Conservation (phyloP, 1,284 basidiomycete genomes). For the Bjerkandera adusta region DNA sequence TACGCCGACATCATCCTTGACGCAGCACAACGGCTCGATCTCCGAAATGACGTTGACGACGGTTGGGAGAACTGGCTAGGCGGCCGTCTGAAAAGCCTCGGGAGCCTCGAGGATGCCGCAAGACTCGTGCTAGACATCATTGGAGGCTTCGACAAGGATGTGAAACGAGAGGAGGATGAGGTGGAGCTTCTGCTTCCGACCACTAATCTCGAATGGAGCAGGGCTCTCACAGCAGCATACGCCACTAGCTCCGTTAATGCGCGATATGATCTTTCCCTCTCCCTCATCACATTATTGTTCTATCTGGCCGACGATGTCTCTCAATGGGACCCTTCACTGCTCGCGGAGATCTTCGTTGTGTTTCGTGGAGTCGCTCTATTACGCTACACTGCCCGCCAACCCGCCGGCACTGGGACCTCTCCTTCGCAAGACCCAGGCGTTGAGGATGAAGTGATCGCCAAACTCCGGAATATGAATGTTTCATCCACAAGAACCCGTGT, state of each 20-base stretch:
- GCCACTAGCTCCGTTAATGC: constrained; percentile 59
- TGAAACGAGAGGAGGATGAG: constrained; percentile 71
- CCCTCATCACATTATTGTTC: constrained; percentile 67
- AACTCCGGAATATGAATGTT: constrained; percentile 71
- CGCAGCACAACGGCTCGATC: constrained; percentile 49
- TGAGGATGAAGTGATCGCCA: constrained; percentile 63
- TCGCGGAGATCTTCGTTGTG: constrained; percentile 76
- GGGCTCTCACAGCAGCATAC: constrained; percentile 61
- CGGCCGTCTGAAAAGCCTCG: constrained; percentile 53
- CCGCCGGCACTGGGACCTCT: constrained; percentile 43
- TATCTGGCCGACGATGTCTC: constrained; percentile 62
- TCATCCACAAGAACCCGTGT: constrained; percentile 47
- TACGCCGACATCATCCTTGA: constrained; percentile 73
- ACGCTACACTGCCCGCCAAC: constrained; percentile 55
- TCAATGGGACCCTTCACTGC: constrained; percentile 59
- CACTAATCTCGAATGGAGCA: constrained; percentile 56
- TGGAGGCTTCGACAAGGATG: constrained; percentile 63
- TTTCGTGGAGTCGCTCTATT: constrained; percentile 73
- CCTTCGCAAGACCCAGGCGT: constrained; percentile 31
- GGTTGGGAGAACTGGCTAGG: constrained; percentile 57
- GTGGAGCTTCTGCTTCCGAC: constrained; percentile 43
- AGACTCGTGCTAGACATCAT: constrained; percentile 62
- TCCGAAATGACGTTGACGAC: constrained; percentile 56
- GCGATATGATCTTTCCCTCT: constrained; percentile 69
- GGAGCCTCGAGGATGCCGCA: constrained; percentile 54